A percentile compares a stretch with the other conserved stretches of the same genome.
Conservation (phyloP, 805 yeast species). For the Starmerella bombi region DNA sequence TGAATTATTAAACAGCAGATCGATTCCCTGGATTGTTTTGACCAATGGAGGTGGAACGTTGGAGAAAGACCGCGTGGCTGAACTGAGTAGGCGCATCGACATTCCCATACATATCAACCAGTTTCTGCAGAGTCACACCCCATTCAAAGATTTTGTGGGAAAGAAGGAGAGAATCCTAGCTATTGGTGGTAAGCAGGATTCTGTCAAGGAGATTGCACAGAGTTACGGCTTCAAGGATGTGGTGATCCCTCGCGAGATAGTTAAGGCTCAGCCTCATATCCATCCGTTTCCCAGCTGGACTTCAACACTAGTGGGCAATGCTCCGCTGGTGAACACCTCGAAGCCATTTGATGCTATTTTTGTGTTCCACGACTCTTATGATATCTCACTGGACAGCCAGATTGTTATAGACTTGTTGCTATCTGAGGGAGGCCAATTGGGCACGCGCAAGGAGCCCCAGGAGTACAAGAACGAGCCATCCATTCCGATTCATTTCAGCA, state of each 20-base stretch:
- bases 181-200: conserved; percentile 80
- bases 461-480: conserved; percentile 46
- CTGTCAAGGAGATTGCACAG: conserved; percentile 70
- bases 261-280: conserved; percentile 78
- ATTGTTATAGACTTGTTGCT: conserved; percentile 69
- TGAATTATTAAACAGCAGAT: conserved; percentile 55
- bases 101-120: conserved; percentile 57
- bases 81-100: conserved; percentile 48
- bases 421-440: conserved; percentile 71
- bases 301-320: conserved; percentile 45
- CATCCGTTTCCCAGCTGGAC: conserved; percentile 70
- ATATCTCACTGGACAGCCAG: conserved; percentile 75
- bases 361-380: conserved; percentile 83
- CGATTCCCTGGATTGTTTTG: conserved; percentile 72
- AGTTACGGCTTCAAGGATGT: conserved; percentile 76
- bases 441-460: conserved; percentile 37
- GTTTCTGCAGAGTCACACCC: conserved; percentile 87
- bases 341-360: conserved; percentile 63
- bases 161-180: conserved; percentile 62
- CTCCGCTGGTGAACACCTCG: conserved; percentile 43
- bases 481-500: conserved; percentile 76
- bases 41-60: conserved; percentile 91
- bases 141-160: conserved; percentile 70
- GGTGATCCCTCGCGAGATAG: conserved; percentile 65
- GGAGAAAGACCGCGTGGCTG: conserved; percentile 59